Conservation (phyloP, 2,329 filamentous ascomycete genomes). For the Tolypocladium tundrense region DNA sequence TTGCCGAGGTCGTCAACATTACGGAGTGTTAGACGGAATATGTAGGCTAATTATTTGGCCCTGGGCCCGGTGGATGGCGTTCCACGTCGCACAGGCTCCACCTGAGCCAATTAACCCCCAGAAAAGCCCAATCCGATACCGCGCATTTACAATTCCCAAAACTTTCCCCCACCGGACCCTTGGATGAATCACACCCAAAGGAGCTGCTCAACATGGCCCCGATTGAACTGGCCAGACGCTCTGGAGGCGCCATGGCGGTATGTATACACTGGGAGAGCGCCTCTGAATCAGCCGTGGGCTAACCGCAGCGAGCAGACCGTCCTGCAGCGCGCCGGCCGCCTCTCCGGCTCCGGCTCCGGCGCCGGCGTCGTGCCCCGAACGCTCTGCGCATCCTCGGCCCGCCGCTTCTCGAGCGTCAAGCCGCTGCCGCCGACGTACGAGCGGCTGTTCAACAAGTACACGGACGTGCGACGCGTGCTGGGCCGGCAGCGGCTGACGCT, state of each 20-base stretch:
- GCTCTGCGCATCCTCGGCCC: conserved; percentile 14
- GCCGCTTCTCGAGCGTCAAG: conserved; percentile 28
- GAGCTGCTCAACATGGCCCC: conserved; percentile 31
- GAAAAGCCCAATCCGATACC: conserved; percentile 22
- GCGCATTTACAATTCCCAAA: conserved; percentile 21
- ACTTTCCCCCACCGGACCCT: background rate
- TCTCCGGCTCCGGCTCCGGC: conserved; percentile 17
- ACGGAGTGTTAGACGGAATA: too few relatives aligned
- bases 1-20: background rate
- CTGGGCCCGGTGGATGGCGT: background rate
- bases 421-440: conserved; percentile 62
- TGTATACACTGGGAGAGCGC: background rate
- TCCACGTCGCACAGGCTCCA: background rate
- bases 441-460: conserved; percentile 68
- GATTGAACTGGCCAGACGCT: conserved; percentile 39
- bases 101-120: background rate
- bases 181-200: background rate
- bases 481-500: conserved; percentile 63
- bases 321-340: conserved; percentile 20
- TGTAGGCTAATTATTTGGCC: background rate
- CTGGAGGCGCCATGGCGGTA: conserved; percentile 38
- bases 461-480: conserved; percentile 64
- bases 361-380: conserved; percentile 3
- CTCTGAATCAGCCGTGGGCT: background rate
- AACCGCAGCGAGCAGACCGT: conserved; percentile 21